Conservation (phyloP, 805 yeast genomes). For the Schwanniomyces occidentalis region DNA sequence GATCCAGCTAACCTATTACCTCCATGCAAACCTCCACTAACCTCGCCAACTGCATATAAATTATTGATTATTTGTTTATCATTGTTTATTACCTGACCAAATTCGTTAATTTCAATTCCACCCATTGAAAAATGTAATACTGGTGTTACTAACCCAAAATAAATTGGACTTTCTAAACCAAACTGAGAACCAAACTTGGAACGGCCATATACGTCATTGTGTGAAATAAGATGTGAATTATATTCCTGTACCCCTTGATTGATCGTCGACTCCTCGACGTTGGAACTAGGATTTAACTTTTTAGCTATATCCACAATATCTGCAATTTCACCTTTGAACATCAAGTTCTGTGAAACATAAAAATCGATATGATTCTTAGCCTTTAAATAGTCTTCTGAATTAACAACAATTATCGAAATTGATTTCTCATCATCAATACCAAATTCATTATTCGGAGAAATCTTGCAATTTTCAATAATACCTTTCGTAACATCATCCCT, state of each 20-base stretch:
- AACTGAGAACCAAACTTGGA: constrained; percentile 12
- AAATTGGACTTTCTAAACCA: constrained; percentile 24
- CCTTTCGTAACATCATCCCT: constrained; percentile 53
- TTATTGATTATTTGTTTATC: constrained; percentile 38
- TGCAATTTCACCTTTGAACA: constrained; percentile 21
- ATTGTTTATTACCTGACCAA: constrained; percentile 19
- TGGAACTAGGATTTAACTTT: not conserved
- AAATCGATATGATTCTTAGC: constrained; percentile 53
- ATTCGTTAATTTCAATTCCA: constrained; percentile 21
- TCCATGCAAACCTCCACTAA: constrained; percentile 71
- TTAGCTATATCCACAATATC: not conserved
- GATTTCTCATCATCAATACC: constrained; percentile 10
- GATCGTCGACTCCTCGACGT: constrained; percentile 15
- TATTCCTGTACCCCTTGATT: constrained; percentile 9
- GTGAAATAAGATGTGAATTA: constrained; percentile 1
- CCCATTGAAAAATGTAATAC: constrained; percentile 29
- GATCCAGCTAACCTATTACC: constrained; percentile 61
- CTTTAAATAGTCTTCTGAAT: constrained; percentile 44
- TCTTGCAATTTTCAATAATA: constrained; percentile 29
- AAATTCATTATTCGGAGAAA: constrained; percentile 10
- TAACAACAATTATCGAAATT: constrained; percentile 32
- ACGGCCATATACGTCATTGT: not conserved
- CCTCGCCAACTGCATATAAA: constrained; percentile 65
- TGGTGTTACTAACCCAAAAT: constrained; percentile 56
- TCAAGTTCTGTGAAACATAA: constrained; percentile 34